Evolutionary conservation across 805 yeast genomes (phyloP).

Genomic region (Yarrowia sp.): DNA sequence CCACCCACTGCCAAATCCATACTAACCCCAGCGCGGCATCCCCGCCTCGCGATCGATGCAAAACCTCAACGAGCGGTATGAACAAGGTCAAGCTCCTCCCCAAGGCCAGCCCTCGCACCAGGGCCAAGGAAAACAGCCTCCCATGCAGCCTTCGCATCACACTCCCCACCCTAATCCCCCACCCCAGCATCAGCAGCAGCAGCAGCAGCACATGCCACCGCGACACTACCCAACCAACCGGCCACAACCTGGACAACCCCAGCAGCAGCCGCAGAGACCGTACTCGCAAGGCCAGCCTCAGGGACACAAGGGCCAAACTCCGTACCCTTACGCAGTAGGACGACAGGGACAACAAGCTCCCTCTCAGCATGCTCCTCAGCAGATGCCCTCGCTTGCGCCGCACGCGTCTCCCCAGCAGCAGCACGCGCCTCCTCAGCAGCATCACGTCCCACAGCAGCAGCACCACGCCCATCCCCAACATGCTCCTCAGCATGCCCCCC

Average conservation of each 20-base stretch:
- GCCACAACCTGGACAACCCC: constrained; percentile 2
- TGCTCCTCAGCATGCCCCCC: background rate
- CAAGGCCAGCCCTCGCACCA: background rate
- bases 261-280: background rate
- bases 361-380: background rate
- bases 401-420: constrained; percentile 1
- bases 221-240: constrained; percentile 9
- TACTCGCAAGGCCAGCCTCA: background rate
- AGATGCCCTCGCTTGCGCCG: background rate
- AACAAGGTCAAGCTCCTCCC: background rate
- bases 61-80: constrained; percentile 8
- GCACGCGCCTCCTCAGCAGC: background rate
- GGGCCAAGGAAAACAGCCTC: background rate
- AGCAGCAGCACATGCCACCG: constrained; percentile 23
- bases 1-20: background rate
- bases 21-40: constrained; percentile 23
- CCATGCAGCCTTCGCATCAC: background rate
- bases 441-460: background rate
- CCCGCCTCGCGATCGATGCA: constrained; percentile 21
- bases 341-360: background rate
- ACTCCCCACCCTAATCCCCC: background rate
- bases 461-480: background rate
- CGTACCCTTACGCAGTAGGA: background rate
- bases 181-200: constrained; percentile 5
- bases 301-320: constrained; percentile 13